Percentiles rank a stretch among this genome's conserved stretches.
phyloP scores from a whole-genome alignment of 768 basidiomycete species.

The Macrocybe gigantea region DNA sequence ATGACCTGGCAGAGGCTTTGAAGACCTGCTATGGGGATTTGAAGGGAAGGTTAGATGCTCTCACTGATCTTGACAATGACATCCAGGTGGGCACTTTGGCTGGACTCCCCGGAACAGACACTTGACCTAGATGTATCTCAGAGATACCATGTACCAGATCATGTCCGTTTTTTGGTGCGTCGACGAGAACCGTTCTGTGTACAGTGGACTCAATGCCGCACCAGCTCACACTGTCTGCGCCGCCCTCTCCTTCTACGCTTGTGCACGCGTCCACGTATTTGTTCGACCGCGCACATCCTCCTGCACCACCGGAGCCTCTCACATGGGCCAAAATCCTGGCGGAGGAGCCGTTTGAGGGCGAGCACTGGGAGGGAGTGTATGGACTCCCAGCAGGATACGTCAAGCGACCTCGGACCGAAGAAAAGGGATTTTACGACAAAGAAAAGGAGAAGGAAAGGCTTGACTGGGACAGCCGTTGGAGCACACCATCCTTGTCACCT shows the following conservation, averaged over 20 bases:
- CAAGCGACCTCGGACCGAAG: constrained; percentile 20
- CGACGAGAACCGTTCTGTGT: background rate
- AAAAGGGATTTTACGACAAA: constrained; percentile 16
- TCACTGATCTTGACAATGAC: constrained; percentile 58
- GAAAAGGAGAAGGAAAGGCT: constrained; percentile 16
- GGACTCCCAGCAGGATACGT: constrained; percentile 41
- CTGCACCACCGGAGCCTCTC: constrained; percentile 31
- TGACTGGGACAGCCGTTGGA: constrained; percentile 42
- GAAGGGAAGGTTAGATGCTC: constrained; percentile 40
- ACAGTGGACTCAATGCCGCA: background rate
- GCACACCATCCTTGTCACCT: constrained; percentile 64
- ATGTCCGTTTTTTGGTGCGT: constrained; percentile 67
- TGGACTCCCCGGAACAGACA: background rate
- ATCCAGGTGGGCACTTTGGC: constrained; percentile 41
- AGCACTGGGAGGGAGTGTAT: constrained; percentile 79
- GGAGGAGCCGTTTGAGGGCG: constrained; percentile 81
- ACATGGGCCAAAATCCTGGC: constrained; percentile 79
- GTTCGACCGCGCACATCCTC: constrained; percentile 40
- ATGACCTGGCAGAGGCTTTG: constrained; percentile 56
- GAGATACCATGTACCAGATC: constrained; percentile 44
- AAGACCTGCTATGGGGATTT: constrained; percentile 45
- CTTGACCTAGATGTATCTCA: constrained; percentile 39
- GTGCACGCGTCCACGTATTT: constrained; percentile 50
- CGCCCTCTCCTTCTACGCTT: constrained; percentile 44
- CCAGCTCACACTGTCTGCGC: constrained; percentile 52